A percentile compares a stretch with the other conserved stretches of the same genome.
Evolutionary conservation across 164 flowering plant species (phyloP).

Genomic region (Aristolochia fimbriata): DNA sequence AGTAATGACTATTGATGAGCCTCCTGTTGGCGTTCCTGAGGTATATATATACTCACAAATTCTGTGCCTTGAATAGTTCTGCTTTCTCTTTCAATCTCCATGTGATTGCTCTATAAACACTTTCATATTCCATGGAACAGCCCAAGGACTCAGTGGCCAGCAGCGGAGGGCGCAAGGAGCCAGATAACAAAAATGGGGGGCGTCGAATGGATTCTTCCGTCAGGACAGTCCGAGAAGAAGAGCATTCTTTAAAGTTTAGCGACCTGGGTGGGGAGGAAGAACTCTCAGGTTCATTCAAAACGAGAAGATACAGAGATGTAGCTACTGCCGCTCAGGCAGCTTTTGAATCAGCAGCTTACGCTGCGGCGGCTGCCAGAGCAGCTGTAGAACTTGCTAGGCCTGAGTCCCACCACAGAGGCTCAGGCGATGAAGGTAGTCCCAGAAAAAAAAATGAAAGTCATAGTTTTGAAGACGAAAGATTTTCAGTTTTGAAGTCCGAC

Average conservation of each 20-base stretch:
- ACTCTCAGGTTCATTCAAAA: conserved; percentile 2
- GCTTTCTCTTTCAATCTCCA: too few relatives aligned
- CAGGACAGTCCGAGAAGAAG: background rate
- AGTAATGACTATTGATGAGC: conserved; percentile 30
- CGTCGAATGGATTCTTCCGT: background rate
- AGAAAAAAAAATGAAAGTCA: background rate
- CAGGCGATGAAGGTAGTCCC: conserved; percentile 23
- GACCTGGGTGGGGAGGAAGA: background rate
- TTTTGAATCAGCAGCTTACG: conserved; percentile 74
- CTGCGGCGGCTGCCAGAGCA: conserved; percentile 77
- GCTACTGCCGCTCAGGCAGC: conserved; percentile 85
- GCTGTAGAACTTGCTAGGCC: conserved; percentile 62
- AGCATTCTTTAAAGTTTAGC: background rate
- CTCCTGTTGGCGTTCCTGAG: conserved; percentile 5
- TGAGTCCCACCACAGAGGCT: conserved; percentile 19
- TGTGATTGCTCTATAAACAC: too few relatives aligned
- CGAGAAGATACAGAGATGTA: conserved; percentile 40
- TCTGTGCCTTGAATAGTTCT: too few relatives aligned
- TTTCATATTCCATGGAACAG: too few relatives aligned
- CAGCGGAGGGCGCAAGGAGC: too few relatives aligned
- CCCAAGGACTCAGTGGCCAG: too few relatives aligned
- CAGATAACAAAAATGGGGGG: background rate
- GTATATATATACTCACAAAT: too few relatives aligned
- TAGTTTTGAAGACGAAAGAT: background rate
- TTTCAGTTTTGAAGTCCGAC: background rate